Evolutionary conservation across 192 early-diverging fungal genomes (phyloP), one percentile per base, ranked within the genome.

Genomic region (Spizellomyces sp.): DNA sequence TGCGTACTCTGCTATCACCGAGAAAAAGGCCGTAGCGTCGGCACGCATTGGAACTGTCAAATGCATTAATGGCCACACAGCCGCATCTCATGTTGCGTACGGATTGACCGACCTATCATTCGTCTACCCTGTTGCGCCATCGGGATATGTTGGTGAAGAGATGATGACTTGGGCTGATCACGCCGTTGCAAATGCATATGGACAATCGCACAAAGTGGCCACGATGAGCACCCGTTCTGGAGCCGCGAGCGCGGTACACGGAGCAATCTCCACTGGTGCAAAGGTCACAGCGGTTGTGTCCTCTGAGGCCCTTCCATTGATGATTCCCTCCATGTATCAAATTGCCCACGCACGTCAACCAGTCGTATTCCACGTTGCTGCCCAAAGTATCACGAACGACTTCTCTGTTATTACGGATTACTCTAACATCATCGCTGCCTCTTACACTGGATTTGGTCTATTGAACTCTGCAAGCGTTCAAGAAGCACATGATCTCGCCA

Each of bases 401-500:
- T 73, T 92, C 57, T 85, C 83, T 42, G 69, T 90, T 22, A 69
- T 73, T 54, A 69, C 79, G 47, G 88, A 93, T 70, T 83, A 90
- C 59, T 84, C 88, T 8, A 90, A 92, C 66, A 91, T 93, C 4
- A 72, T 92, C 36, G 85, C 85, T 9, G 92, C 93, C 10, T 79
- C 90, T 43, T 86, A 93, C 75, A 90, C 94, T 43, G 92, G 92
- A 46, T 90, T 92, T 55, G 82, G 88, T 46, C 79, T 95, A 21
- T 71, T 98, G 48, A 81, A 88, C 6, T 96, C 95, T 44, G 75
- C 80, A 43, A 84, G 84, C 19, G 88, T 90, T 8, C 94, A 96
- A 76, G 94, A 96, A 75, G 90, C 93, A 9, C 91, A 97, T 68
- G 95, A 98, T 67, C 74, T 97, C 57, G 89, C 94, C 12, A 57